A percentile compares a stretch with the other conserved stretches of the same genome.
phyloP scores from a whole-genome alignment of 2,329 filamentous ascomycete species.

The Tetracladium maxilliforme region DNA sequence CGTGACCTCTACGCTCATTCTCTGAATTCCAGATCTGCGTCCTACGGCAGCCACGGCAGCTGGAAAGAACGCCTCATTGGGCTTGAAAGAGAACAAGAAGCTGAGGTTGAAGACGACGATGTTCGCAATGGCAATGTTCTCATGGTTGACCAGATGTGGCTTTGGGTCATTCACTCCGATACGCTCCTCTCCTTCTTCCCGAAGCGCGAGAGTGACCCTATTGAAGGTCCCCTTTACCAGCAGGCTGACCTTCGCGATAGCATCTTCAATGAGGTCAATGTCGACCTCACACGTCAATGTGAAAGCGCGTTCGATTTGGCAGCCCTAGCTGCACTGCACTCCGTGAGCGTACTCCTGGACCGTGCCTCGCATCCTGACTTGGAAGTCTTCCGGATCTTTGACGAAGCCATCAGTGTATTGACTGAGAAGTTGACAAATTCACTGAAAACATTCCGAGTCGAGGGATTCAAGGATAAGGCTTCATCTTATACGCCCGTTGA shows the following conservation, averaged over 20 bases:
- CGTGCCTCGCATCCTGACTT: too few species aligned
- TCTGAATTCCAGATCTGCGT: conserved; percentile 1
- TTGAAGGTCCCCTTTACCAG: conserved; percentile 29
- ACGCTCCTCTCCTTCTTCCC: conserved; percentile 40
- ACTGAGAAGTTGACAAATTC: too few species aligned
- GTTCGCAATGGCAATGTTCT: conserved; percentile 39
- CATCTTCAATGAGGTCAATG: conserved; percentile 6
- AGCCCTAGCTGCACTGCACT: too few species aligned
- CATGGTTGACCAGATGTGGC: conserved; percentile 55
- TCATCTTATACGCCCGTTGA: too few species aligned
- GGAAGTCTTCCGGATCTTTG: too few species aligned
- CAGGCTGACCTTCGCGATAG: conserved; percentile 5
- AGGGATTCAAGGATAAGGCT: too few species aligned
- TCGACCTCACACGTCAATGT: conserved; percentile 3
- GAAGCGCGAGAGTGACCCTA: conserved; percentile 35
- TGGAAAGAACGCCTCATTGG: conserved; percentile 11
- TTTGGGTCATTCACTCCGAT: conserved; percentile 29
- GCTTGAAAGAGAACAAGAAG: conserved; percentile 1
- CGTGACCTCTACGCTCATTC: background rate
- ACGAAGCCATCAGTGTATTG: too few species aligned
- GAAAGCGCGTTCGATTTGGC: too few species aligned
- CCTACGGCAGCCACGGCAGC: conserved; percentile 15
- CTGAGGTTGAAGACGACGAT: conserved; percentile 12
- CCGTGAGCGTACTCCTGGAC: too few species aligned
- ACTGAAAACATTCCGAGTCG: too few species aligned